Evolutionary conservation across 2,329 filamentous ascomycete genomes (phyloP), one percentile per base, ranked within the genome.

Genomic region (Apiospora rasikravindrae): DNA sequence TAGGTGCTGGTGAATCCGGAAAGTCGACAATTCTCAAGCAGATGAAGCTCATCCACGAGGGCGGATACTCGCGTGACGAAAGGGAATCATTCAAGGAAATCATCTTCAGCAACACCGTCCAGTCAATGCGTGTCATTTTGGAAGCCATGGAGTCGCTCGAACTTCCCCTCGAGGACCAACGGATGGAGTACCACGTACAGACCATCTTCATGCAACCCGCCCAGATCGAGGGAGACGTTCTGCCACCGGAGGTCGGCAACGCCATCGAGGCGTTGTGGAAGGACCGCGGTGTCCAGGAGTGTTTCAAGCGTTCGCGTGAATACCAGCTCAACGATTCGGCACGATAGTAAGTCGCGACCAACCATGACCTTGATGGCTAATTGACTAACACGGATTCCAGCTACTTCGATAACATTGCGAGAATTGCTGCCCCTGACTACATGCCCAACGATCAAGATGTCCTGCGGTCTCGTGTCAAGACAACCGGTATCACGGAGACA

Each of bases 11-110:
- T 92, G 96, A 99, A 91, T 97, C 94, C 77, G 94, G 94, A 84
- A 97, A 97, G 86, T 97, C 94, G 72, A 97, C 94, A 44, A 97
- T 97, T 78, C 87, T 97, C 78, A 97, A 97, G 86, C 94, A 97
- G 88, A 97, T 97, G 94, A 99, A 98, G 89, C 93, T 99, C 81
- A 99, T 99, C 81, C 94, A 99, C 84, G 96, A 99, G 88, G 96
- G 96, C 76, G 96, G 96, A 78, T 99, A 98, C 87, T 98, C 96
- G 74, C 93, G 96, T 83, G 96, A 98, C 77, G 90, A 92, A 82
- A 87, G 89, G 74, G 89, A 92, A 81, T 91, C 89, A 7, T 92
- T 92, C 86, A 91, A 92, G 83, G 90, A 92, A 78, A 91, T 91
- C 79, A 91, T 92, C 80, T 92, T 91, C 84, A 91, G 88, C 84